Base-by-base conservation (phyloP, 805 yeast genomes). In the Monosporozyma solicola region DNA sequence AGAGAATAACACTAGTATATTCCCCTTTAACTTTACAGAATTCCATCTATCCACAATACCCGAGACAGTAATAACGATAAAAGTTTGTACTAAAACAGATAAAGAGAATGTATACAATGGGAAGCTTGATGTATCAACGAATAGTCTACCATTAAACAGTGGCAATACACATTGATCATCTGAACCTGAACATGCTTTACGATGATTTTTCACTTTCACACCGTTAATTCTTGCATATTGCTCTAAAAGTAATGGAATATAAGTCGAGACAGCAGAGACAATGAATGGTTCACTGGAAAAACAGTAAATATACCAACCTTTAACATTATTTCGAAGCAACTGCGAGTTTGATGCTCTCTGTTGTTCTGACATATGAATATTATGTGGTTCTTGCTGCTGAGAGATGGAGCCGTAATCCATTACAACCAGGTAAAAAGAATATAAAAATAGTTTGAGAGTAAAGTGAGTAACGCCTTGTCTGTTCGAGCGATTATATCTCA, bases 241-340 rank as follows among this genome's bases (percentile, higher is more conserved):
- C 56, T 86, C 90, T 32, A 86, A 68, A 6, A 86, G 65, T 16
- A 87, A 67, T 0, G 94, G 94, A 5, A 86, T 84, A 64, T 84
- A 87, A 0, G 92, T 85, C 0, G 91, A 84, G 5, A 87, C 84
- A 2, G 85, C 90, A 41, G 87, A 81, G 7, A 86, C 94, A 3
- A 85, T 77, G 62, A 85, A 87, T 0, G 94, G 94, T 64, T 86
- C 95, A 22, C 87, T 80, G 0, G 91, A 90, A 77, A 86, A 83
- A 2, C 84, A 73, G 57, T 81, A 83, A 6, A 83, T 70, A 62
- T 82, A 81, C 91, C 91, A 80, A 3, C 91, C 92, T 37, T 73
- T 58, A 2, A 83, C 72, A 37, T 67, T 60, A n/a, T 41, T 51
- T 25, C 35, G 27, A 10, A 41, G 35, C 13, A 41, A 24, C 8